Evolutionary conservation across 2,329 filamentous ascomycete species (phyloP).

Genomic region (Xylariaceae sp.): DNA sequence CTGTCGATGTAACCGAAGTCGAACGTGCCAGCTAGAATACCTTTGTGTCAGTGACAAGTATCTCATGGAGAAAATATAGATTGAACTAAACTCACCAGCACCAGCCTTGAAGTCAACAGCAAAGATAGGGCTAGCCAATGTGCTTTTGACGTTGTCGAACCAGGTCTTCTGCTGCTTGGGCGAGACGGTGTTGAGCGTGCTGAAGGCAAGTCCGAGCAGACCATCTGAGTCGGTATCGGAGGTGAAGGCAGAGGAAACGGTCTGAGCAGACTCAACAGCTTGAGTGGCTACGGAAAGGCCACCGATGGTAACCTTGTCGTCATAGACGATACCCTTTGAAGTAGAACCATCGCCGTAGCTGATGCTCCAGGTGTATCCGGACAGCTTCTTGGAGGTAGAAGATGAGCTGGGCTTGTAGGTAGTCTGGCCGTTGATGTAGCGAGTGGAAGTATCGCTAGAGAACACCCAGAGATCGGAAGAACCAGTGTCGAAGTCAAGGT

Average conservation of each 20-base stretch:
- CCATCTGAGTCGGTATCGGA: slow-evolving; percentile 21
- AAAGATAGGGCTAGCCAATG: slow-evolving; percentile 23
- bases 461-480: slow-evolving; percentile 29
- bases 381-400: slow-evolving; percentile 18
- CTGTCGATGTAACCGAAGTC: slow-evolving; percentile 34
- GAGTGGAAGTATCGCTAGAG: slow-evolving; percentile 14
- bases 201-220: slow-evolving; percentile 27
- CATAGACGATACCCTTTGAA: slow-evolving; percentile 29
- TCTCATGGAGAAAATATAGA: background rate
- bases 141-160: slow-evolving; percentile 23
- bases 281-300: slow-evolving; percentile 16
- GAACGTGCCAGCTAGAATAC: slow-evolving; percentile 27
- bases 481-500: slow-evolving; percentile 27
- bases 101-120: slow-evolving; percentile 25
- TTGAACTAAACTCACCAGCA: slow-evolving; percentile 12
- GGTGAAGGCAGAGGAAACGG: slow-evolving; percentile 21
- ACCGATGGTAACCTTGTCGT: slow-evolving; percentile 21
- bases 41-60: background rate
- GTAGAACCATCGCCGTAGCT: slow-evolving; percentile 22
- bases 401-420: slow-evolving; percentile 20
- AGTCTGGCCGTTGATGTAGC: slow-evolving; percentile 18
- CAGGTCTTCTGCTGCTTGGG: slow-evolving; percentile 20
- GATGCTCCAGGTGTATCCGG: slow-evolving; percentile 20
- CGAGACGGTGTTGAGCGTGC: slow-evolving; percentile 21
- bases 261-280: slow-evolving; percentile 23